Conservation (phyloP, 192 early-diverging fungal genomes). For the Coemansia sp. region DNA sequence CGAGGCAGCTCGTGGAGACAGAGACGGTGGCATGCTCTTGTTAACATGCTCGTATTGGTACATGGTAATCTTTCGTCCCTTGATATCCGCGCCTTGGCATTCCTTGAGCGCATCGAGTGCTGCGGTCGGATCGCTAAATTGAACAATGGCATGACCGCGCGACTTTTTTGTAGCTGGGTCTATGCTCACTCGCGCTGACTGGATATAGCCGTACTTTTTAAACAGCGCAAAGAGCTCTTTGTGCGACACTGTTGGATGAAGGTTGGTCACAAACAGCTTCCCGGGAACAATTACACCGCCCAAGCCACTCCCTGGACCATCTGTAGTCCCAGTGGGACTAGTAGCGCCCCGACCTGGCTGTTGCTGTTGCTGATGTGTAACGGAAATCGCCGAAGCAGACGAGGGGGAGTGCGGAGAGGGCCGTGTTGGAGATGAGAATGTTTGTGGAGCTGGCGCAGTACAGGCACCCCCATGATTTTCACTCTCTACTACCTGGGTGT, state of each 20-base stretch:
- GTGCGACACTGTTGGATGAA: constrained; percentile 57
- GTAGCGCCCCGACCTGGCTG: constrained; percentile 10
- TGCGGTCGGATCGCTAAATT: constrained; percentile 51
- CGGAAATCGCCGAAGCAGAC: not conserved
- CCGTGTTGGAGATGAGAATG: constrained; percentile 7
- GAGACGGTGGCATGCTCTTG: constrained; percentile 17
- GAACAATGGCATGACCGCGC: constrained; percentile 52
- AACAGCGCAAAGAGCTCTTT: constrained; percentile 58
- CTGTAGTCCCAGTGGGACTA: constrained; percentile 16
- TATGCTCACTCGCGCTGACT: constrained; percentile 56
- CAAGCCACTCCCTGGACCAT: constrained; percentile 36
- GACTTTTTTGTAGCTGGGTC: constrained; percentile 51
- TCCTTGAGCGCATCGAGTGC: constrained; percentile 48
- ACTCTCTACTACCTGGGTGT: not conserved
- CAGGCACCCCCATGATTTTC: not conserved
- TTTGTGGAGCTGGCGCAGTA: not conserved
- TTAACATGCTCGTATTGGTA: constrained; percentile 57
- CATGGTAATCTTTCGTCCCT: constrained; percentile 55
- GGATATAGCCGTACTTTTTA: constrained; percentile 59
- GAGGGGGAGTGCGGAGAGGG: constrained; percentile 11
- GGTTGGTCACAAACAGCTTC: constrained; percentile 58
- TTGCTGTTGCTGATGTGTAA: not conserved
- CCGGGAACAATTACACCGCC: constrained; percentile 51
- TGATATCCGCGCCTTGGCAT: constrained; percentile 55
- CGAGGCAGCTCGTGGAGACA: constrained; percentile 4